Evolutionary conservation across 768 basidiomycete species (phyloP), one percentile per base, ranked within the genome.

Genomic region (Suillus fuscotomentosus): DNA sequence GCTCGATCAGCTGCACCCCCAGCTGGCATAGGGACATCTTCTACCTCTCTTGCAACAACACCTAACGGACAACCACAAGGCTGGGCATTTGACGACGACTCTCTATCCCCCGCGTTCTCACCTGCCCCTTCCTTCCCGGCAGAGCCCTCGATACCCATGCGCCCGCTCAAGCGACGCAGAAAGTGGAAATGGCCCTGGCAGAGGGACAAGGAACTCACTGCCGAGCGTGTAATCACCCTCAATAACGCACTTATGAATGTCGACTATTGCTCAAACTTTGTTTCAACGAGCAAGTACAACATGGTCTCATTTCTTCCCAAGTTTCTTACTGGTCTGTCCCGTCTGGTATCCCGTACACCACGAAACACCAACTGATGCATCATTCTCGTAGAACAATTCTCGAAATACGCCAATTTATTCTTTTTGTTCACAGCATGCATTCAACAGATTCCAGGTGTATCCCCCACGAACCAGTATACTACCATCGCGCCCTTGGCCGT

Each of bases 341-440:
- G 31, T 22, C 38, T 39, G n/a, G 34, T 17, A 61, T 53, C 5
- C 3, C 24, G 1, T 38, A 27, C 34, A 27, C 0, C n/a, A 27
- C 10, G 22, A 36, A 1, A 55, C 38, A 63, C 41, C 36, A 27
- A 31, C 68, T 72, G 43, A 75, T 47, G 0, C 41, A 6, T 15
- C 17, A 42, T 63, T 20, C 34, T 36, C 59, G 7, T 78, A 97
- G 96, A 97, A 75, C 95, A 98, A 86, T 97, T 98, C 82, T 95
- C 94, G 51, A 94, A 97, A 86, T 98, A 98, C 75, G 97, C 97
- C 69, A 99, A 99, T 74, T 60, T 99, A 66, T 99, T 99, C 83
- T 99, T 99, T 84, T 82, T 99, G 64, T 99, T 99, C 81, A 98
- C 97, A 38, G 94, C 94, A 22, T 89, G 85, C 77, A 99, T 99